Base-by-base conservation (phyloP, 805 yeast genomes). In the Teunomyces kruisii region DNA sequence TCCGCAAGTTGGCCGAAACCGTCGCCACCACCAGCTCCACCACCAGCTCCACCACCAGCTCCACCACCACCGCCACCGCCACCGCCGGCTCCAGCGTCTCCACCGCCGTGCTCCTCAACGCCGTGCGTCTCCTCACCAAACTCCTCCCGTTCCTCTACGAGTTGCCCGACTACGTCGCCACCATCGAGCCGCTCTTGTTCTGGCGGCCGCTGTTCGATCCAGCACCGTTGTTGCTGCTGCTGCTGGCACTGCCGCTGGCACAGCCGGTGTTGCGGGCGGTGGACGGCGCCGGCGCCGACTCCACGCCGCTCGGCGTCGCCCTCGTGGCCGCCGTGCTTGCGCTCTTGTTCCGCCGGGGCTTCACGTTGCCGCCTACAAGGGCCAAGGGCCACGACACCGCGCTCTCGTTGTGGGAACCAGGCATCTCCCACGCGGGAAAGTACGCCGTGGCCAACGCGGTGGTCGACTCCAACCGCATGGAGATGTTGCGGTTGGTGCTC, bases 91-190 rank as follows among this genome's bases (percentile, higher is more conserved):
- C 65, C 41, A 62, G 68, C 12, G 3, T 19, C 6, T 19, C 22
- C 22, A 19, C 44, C 57, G 2, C 48, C 46, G n/a, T 66, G 49
- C 56, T 83, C 9, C 64, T 86, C 39, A 84, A 81, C 47, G 81
- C 88, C 54, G 54, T 84, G 6, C 74, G 96, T 30, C 61, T 86
- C 4, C 62, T 91, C 32, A 79, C 88, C 2, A 77, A 80, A 48
- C 43, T 86, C 3, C 50, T 86, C 15, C 97, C 97, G 0, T 75
- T 80, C 39, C 57, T 84, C 6, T 86, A 77, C 55, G 96, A 90
- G 62, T 58, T 67, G 9, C 69, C 58, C 6, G 53, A 55, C 19
- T 62, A 59, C 47, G 37, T 30, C 12, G 33, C 39, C 6, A 53
- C 55, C 2, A 50, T 67, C 9, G 72, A 69, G 49, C 42, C 43